Evolutionary conservation across 371 early-diverging fungal species (phyloP).

Genomic region (Lichtheimia ramosa): DNA sequence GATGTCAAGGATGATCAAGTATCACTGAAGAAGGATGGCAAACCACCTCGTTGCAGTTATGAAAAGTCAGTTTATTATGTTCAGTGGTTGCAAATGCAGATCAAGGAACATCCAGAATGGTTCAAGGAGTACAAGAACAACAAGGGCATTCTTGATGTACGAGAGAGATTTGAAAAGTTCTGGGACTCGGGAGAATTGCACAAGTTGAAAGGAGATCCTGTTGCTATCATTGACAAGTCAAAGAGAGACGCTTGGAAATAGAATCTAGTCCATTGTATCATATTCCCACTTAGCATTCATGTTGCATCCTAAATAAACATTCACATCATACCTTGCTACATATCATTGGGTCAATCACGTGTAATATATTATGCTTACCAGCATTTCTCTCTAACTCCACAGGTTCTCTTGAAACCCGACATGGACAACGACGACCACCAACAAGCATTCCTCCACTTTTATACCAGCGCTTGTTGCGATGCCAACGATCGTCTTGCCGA

Average conservation of each 20-base stretch:
- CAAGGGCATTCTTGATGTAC: conserved; percentile 73
- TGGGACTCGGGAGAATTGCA: conserved; percentile 12
- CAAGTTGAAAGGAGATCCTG: conserved; percentile 1
- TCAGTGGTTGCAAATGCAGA: conserved; percentile 71
- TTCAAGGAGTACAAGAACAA: conserved; percentile 66
- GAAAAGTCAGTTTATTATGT: conserved; percentile 69
- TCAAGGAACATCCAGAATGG: conserved; percentile 64
- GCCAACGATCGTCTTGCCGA: neutral
- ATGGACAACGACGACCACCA: neutral
- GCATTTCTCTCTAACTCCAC: too few relatives aligned
- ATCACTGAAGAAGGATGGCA: conserved; percentile 1
- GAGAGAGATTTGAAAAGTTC: conserved; percentile 15
- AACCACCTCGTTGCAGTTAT: conserved; percentile 27
- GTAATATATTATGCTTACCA: too few relatives aligned
- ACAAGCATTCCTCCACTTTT: conserved; percentile 1
- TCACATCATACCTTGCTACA: too few relatives aligned
- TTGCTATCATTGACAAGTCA: neutral
- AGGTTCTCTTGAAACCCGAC: too few relatives aligned
- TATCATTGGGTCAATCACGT: too few relatives aligned
- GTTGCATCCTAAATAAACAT: too few relatives aligned
- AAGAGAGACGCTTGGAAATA: neutral
- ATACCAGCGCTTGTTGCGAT: neutral
- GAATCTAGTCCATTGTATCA: too few relatives aligned
- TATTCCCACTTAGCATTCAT: too few relatives aligned
- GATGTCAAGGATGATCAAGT: conserved; percentile 19